phyloP scores from a whole-genome alignment of 495 filamentous ascomycete species.

The Neurospora sp. region DNA sequence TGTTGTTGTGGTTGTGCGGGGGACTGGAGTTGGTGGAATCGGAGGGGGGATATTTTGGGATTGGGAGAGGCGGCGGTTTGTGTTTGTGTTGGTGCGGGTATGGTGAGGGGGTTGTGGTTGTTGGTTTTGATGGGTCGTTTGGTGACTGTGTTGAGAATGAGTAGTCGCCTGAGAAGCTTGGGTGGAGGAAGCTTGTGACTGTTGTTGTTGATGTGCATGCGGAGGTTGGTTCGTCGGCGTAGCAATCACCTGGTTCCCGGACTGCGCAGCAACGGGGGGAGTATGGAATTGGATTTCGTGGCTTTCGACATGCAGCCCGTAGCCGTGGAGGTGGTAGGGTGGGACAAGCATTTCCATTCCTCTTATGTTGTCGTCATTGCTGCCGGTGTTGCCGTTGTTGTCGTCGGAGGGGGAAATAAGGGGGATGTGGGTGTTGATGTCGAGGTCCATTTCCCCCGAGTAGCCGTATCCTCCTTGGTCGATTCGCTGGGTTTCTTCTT shows the following conservation, averaged over 20 bases:
- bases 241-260: not conserved
- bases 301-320: not conserved
- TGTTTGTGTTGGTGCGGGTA: not conserved
- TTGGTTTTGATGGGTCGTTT: not conserved
- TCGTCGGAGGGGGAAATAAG: not conserved
- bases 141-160: not conserved
- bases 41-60: not conserved
- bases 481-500: not conserved
- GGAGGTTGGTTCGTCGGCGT: not conserved
- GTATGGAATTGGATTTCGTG: not conserved
- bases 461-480: not conserved
- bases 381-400: not conserved
- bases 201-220: not conserved
- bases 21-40: not conserved
- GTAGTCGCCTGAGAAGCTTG: not conserved
- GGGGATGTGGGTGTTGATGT: not conserved
- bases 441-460: not conserved
- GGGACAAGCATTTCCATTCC: not conserved
- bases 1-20: not conserved
- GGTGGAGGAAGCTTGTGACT: not conserved
- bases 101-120: not conserved
- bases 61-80: not conserved
- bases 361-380: not conserved
- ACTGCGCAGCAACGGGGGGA: not conserved
- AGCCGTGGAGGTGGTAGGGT: not conserved